Conservation (phyloP, 768 basidiomycete genomes). For the Tremella yokohamensis region DNA sequence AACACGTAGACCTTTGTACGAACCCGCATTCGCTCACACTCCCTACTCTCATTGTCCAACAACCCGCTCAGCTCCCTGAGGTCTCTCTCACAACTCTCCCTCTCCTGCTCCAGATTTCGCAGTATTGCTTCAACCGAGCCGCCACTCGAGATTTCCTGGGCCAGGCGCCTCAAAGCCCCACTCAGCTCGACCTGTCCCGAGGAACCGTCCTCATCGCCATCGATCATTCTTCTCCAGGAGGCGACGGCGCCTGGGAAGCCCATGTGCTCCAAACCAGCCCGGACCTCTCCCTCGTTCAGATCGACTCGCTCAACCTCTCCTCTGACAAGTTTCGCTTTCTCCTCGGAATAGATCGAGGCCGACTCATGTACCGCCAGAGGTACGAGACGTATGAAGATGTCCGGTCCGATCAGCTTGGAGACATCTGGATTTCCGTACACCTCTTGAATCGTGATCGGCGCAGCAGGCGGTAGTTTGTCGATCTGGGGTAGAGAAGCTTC, state of each 20-base stretch:
- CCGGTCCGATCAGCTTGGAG: constrained; percentile 87
- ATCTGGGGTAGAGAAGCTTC: constrained; percentile 72
- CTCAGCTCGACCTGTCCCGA: constrained; percentile 59
- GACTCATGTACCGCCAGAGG: constrained; percentile 94
- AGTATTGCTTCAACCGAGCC: constrained; percentile 63
- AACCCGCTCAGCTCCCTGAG: constrained; percentile 64
- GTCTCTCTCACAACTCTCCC: constrained; percentile 57
- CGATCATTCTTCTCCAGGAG: constrained; percentile 29
- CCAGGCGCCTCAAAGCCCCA: constrained; percentile 28
- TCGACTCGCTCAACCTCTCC: constrained; percentile 85
- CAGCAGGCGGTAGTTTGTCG: constrained; percentile 76
- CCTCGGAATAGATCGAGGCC: constrained; percentile 94
- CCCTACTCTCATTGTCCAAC: constrained; percentile 75
- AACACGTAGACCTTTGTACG: constrained; percentile 12
- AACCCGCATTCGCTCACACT: constrained; percentile 77
- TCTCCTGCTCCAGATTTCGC: constrained; percentile 70
- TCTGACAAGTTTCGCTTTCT: constrained; percentile 92
- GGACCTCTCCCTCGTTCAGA: constrained; percentile 71
- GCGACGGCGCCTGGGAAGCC: constrained; percentile 65
- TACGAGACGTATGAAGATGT: constrained; percentile 79
- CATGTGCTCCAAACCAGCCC: constrained; percentile 73
- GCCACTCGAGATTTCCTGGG: constrained; percentile 56
- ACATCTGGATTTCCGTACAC: constrained; percentile 86
- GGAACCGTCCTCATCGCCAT: constrained; percentile 67
- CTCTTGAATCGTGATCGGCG: constrained; percentile 82